phyloP scores from a whole-genome alignment of 106 monocot species.

The Dioscorea dumetorum region DNA sequence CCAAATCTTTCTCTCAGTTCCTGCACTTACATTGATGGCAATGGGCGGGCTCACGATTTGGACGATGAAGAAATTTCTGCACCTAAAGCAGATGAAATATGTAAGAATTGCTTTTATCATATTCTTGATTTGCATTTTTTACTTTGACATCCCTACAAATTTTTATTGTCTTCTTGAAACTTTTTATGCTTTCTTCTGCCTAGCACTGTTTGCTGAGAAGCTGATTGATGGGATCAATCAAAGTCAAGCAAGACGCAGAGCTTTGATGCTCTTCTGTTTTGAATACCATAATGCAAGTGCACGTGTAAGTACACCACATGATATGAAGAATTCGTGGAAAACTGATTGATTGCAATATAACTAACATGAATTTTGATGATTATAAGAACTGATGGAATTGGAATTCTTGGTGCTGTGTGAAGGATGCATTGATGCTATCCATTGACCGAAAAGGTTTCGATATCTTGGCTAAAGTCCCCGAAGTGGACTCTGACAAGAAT shows the following conservation, averaged over 20 bases:
- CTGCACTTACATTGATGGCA: slow-evolving; percentile 60
- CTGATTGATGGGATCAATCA: slow-evolving; percentile 89
- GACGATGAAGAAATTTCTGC: slow-evolving; percentile 44
- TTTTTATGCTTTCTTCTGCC: slow-evolving; percentile 2
- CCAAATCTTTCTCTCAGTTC: slow-evolving; percentile 37
- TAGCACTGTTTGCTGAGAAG: slow-evolving; percentile 70
- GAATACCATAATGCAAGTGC: slow-evolving; percentile 58
- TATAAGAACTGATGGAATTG: no score
- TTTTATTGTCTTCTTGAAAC: no score
- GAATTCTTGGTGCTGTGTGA: slow-evolving; percentile 4
- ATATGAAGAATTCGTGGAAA: no score
- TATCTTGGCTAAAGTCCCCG: slow-evolving; percentile 59
- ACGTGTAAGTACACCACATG: slow-evolving; percentile 41
- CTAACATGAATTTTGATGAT: no score
- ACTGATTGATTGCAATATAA: no score
- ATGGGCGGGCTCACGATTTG: slow-evolving; percentile 49
- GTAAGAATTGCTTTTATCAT: slow-evolving; percentile 36
- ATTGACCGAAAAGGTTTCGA: slow-evolving; percentile 72
- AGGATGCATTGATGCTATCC: slow-evolving; percentile 78
- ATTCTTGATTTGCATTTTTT: no score
- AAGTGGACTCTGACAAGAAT: not conserved
- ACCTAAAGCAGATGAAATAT: slow-evolving; percentile 52
- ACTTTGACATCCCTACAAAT: no score
- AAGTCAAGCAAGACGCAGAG: slow-evolving; percentile 65
- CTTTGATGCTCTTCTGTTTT: slow-evolving; percentile 79